Base-by-base conservation (phyloP, 805 yeast species). In the Cyberlindnera sargentensis region DNA sequence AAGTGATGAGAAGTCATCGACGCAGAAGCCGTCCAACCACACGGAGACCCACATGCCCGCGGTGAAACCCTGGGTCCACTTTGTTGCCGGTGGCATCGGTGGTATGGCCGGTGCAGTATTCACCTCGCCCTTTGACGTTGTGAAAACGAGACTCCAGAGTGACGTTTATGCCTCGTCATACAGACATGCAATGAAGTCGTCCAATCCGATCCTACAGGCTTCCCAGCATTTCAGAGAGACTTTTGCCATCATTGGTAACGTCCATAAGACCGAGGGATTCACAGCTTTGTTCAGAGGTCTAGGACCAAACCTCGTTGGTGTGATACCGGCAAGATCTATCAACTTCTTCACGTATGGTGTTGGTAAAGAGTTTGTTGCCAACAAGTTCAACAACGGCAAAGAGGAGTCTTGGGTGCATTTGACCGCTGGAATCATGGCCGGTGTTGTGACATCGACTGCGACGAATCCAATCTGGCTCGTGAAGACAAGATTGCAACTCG, bases 391-490 rank as follows among this genome's bases (percentile, higher is more conserved):
- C 62, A 63, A 82, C 42, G 89, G 90, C 9, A 63, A 82, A 46
- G 96, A 90, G 56, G 80, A 81, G 11, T 80, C 97, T 1, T 78
- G 87, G 77, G 78, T 93, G 23, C 98, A 93, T 65, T 68, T 95
- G 43, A 58, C 79, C 33, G 80, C 97, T 2, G 99, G 97, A 5
- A 80, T 90, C 0, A 73, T 75, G 54, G 99, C 99, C 0, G 99
- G 99, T 4, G 71, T 91, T 59, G 91, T 83, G 15, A 93, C 99
- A 0, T 83, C 96, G 4, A 91, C 99, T 0, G 95, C 89, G 10
- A 93, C 99, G 0, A 93, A 93, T 61, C 99, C 99, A 9, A 93
- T 93, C 45, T 93, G 99, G 99, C 70, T 93, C 47, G 82, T 93
- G 47, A 93, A 93, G 66, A 93, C 99, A 1, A 73, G 99, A 57